These are phyloP conservation scores for Balansia obtecta DNA, from an alignment of 2,329 filamentous ascomycete genomes.

Conservation along the genomic window DNA sequence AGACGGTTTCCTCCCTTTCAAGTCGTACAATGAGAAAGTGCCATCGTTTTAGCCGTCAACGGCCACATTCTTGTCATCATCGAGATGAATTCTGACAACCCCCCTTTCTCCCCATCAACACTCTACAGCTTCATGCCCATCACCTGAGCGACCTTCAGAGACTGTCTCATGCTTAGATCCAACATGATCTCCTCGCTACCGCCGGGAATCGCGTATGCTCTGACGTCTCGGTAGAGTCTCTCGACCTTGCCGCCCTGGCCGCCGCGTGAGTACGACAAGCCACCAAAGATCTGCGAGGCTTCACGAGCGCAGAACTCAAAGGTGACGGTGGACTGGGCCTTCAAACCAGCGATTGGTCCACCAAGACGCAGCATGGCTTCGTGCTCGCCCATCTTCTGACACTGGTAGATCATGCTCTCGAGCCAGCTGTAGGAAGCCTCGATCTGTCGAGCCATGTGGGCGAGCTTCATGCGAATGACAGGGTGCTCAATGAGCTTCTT, in stretches of 20 bases:
- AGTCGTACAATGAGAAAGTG: background rate
- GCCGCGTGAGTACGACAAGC: constrained; percentile 80
- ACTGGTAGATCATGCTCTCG: constrained; percentile 90
- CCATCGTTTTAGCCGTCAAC: background rate
- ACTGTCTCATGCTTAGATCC: constrained; percentile 87
- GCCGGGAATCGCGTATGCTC: constrained; percentile 92
- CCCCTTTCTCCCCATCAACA: background rate
- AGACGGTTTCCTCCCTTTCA: background rate
- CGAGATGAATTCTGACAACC: background rate
- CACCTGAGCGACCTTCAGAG: constrained; percentile 74
- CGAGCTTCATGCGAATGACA: constrained; percentile 94
- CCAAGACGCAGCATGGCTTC: constrained; percentile 95
- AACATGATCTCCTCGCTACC: constrained; percentile 98
- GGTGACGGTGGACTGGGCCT: constrained; percentile 85
- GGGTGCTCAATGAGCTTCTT: constrained; percentile 95
- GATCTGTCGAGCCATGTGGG: constrained; percentile 96
- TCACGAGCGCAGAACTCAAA: constrained; percentile 98
- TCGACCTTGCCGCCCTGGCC: constrained; percentile 95
- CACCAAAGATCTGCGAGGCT: constrained; percentile 94
- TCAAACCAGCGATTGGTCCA: constrained; percentile 83
- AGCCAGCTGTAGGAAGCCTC: constrained; percentile 96
- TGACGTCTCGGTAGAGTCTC: constrained; percentile 84
- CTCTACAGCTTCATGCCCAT: constrained; percentile 88
- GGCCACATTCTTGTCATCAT: background rate
- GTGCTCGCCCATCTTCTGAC: constrained; percentile 81